Evolutionary conservation across 768 basidiomycete genomes (phyloP).

Genomic region (Boletus rex-veris): DNA sequence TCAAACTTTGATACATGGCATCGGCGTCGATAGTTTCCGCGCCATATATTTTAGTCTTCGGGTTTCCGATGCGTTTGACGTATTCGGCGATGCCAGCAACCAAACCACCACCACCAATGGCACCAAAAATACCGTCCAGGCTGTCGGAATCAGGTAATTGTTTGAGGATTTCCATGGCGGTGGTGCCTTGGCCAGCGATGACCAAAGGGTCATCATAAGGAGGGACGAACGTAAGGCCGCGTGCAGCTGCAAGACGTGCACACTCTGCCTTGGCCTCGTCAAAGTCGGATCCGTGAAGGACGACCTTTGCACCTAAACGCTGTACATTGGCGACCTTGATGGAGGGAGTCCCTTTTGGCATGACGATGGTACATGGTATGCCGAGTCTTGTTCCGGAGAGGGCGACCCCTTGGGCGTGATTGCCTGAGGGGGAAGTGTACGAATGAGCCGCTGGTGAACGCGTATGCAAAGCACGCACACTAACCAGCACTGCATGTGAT

Average conservation of each 20-base stretch:
- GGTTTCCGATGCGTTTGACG: slow-evolving; percentile 87
- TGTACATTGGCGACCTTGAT: slow-evolving; percentile 96
- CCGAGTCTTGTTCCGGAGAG: slow-evolving; percentile 84
- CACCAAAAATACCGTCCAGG: slow-evolving; percentile 82
- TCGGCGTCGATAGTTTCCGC: slow-evolving; percentile 96
- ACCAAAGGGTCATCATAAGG: slow-evolving; percentile 97
- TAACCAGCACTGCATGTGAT: slow-evolving; percentile 97
- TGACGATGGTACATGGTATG: slow-evolving; percentile 98
- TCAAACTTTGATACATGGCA: slow-evolving; percentile 84
- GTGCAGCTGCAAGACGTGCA: slow-evolving; percentile 69
- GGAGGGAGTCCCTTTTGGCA: slow-evolving; percentile 91
- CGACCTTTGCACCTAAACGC: slow-evolving; percentile 92
- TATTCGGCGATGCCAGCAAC: slow-evolving; percentile 90
- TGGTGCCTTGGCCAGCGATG: slow-evolving; percentile 95
- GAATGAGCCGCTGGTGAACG: slow-evolving; percentile 3
- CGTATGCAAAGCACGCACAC: slow-evolving; percentile 48
- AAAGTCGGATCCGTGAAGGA: slow-evolving; percentile 89
- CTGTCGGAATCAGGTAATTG: slow-evolving; percentile 73
- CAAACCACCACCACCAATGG: slow-evolving; percentile 94
- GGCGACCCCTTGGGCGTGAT: slow-evolving; percentile 98
- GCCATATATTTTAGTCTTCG: slow-evolving; percentile 76
- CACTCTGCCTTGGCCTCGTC: slow-evolving; percentile 97
- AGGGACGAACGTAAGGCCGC: slow-evolving; percentile 87
- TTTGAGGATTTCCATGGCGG: slow-evolving; percentile 92
- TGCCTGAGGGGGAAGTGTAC: slow-evolving; percentile 52